Conservation (phyloP, 345 rosid genomes). For the Camelina neglecta region DNA sequence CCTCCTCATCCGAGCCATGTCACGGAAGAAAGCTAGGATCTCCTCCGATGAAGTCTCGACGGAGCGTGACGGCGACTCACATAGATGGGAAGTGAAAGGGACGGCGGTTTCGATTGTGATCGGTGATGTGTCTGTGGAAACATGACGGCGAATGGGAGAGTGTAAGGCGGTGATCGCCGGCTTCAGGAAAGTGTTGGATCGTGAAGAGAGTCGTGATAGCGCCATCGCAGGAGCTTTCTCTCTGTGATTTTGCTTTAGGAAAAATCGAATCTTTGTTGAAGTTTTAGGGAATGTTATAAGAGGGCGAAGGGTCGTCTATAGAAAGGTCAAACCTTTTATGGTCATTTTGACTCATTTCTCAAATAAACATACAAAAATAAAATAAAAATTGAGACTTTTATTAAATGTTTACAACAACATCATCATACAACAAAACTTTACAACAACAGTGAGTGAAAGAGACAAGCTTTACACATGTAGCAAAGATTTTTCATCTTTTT, state of each 20-base stretch:
- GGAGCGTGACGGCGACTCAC: constrained; percentile 83
- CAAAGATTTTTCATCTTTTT: no score
- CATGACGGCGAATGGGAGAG: constrained; percentile 53
- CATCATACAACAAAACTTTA: not conserved
- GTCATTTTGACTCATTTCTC: constrained; percentile 27
- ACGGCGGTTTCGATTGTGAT: constrained; percentile 83
- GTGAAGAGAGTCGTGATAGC: constrained; percentile 56
- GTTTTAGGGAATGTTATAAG: constrained; percentile 4
- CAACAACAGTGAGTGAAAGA: not conserved
- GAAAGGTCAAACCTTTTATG: constrained; percentile 36
- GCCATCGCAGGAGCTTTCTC: constrained; percentile 55
- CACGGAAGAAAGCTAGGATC: constrained; percentile 78
- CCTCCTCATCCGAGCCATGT: constrained; percentile 89
- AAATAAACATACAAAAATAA: not conserved
- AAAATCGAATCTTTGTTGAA: constrained; percentile 24
- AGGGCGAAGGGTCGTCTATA: not conserved
- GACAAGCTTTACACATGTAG: constrained; percentile 12
- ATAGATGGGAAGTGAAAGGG: constrained; percentile 78
- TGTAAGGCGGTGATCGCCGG: constrained; percentile 33
- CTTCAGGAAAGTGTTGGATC: constrained; percentile 51
- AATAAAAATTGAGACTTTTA: not conserved
- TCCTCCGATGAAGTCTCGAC: constrained; percentile 71
- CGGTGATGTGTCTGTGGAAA: constrained; percentile 75
- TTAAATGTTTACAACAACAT: not conserved
- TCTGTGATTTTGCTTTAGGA: not conserved